Conservation (phyloP, 768 basidiomycete species). For the Pleurotus ostreatus region DNA sequence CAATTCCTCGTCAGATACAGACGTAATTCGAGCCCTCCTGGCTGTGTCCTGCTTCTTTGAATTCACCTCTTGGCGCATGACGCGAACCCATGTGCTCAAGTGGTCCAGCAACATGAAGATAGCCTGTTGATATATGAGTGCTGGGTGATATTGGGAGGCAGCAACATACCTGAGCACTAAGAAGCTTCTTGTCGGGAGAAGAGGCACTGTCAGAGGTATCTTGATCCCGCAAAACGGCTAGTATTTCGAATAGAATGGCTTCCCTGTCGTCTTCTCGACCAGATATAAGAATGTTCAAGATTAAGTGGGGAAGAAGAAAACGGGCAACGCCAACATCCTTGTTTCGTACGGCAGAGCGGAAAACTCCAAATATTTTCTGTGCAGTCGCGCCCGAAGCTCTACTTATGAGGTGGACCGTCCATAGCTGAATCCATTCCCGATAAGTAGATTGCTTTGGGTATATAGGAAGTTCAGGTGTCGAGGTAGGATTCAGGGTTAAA, state of each 20-base stretch:
- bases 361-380: constrained; percentile 68
- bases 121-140: constrained; percentile 45
- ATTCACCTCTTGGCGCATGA: constrained; percentile 62
- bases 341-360: constrained; percentile 73
- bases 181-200: constrained; percentile 72
- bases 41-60: constrained; percentile 39
- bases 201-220: constrained; percentile 57
- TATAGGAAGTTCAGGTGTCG: constrained; percentile 60
- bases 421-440: constrained; percentile 92
- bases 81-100: constrained; percentile 83
- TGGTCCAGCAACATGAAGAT: constrained; percentile 96
- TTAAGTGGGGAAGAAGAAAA: constrained; percentile 86
- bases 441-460: constrained; percentile 78
- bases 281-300: constrained; percentile 79
- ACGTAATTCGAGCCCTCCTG: constrained; percentile 41
- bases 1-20: constrained; percentile 55
- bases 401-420: constrained; percentile 80
- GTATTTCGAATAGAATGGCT: constrained; percentile 70
- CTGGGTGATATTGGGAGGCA: background rate
- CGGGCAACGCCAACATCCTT: constrained; percentile 95
- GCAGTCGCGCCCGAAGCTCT: constrained; percentile 56
- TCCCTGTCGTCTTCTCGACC: constrained; percentile 59
- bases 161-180: constrained; percentile 84
- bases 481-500: constrained; percentile 38
- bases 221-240: constrained; percentile 84